phyloP scores from a whole-genome alignment of 129 eudicot genomes.

The Artemisia tridentata region DNA sequence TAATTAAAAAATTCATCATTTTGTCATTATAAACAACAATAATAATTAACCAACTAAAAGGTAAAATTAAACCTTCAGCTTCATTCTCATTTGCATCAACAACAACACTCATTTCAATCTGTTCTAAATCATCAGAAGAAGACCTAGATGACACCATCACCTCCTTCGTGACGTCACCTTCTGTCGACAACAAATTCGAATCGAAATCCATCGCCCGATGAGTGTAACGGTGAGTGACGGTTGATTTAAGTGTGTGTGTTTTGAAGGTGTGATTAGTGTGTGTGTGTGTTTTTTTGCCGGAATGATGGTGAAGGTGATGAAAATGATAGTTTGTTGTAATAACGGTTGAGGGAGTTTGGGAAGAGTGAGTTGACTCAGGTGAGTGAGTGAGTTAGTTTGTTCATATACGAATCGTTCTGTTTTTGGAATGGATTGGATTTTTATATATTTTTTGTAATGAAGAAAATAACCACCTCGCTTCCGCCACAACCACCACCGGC shows the following conservation, averaged over 20 bases:
- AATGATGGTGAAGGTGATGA: conserved; percentile 17
- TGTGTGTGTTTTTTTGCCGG: conserved; percentile 9
- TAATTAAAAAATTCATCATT: too few relatives aligned
- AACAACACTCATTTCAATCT: conserved; percentile 33
- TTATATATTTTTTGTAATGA: neutral
- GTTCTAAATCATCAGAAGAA: conserved; percentile 27
- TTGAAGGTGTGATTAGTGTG: conserved; percentile 13
- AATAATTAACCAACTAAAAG: too few relatives aligned
- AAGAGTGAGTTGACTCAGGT: conserved; percentile 30
- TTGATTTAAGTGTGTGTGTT: conserved; percentile 18
- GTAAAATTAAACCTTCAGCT: conserved; percentile 15
- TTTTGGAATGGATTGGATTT: neutral
- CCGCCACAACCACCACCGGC: too few relatives aligned
- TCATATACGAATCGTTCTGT: conserved; percentile 7
- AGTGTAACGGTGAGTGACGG: conserved; percentile 19
- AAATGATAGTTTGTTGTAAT: too few relatives aligned
- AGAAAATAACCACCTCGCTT: too few relatives aligned
- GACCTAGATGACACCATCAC: neutral
- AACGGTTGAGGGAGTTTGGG: conserved; percentile 9
- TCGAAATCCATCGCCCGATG: conserved; percentile 2
- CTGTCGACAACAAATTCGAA: conserved; percentile 31
- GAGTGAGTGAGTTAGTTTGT: conserved; percentile 33
- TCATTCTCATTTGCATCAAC: conserved; percentile 19
- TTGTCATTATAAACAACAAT: too few relatives aligned
- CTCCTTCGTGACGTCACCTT: conserved; percentile 10